Evolutionary conservation across 352 stramenopile genomes (phyloP).

Genomic region (Blastocystis hominis): DNA sequence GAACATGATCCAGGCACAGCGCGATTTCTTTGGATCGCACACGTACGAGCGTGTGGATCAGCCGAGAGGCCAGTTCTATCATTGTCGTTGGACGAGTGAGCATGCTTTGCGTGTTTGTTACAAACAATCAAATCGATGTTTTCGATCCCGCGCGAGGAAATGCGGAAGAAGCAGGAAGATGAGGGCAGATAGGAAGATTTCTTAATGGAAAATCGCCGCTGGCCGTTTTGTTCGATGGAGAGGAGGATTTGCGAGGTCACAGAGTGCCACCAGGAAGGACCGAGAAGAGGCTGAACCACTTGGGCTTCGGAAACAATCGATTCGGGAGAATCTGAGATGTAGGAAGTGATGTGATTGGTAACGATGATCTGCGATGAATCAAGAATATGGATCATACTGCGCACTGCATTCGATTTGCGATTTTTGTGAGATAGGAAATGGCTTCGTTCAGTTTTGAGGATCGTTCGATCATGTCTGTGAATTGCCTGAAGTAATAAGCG

Average conservation of each 20-base stretch:
- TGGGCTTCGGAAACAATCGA: neutral
- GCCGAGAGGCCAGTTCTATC: conserved; percentile 78
- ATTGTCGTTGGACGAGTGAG: conserved; percentile 89
- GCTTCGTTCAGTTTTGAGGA: neutral
- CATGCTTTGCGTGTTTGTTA: conserved; percentile 64
- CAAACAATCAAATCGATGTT: neutral
- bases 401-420: neutral
- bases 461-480: conserved; percentile 39
- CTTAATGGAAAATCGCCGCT: neutral
- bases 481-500: neutral
- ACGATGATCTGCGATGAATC: neutral
- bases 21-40: conserved; percentile 97
- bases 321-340: neutral
- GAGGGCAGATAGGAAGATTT: neutral
- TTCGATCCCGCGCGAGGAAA: neutral
- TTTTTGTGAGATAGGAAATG: neutral
- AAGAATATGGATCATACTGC: neutral
- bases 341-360: conserved; percentile 22
- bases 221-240: neutral
- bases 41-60: conserved; percentile 88
- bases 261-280: conserved; percentile 16
- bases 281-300: conserved; percentile 6
- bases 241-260: conserved; percentile 3
- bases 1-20: conserved; percentile 95
- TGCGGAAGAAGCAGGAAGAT: neutral